Conservation (phyloP, 345 rosid genomes). For the Salix exigua region DNA sequence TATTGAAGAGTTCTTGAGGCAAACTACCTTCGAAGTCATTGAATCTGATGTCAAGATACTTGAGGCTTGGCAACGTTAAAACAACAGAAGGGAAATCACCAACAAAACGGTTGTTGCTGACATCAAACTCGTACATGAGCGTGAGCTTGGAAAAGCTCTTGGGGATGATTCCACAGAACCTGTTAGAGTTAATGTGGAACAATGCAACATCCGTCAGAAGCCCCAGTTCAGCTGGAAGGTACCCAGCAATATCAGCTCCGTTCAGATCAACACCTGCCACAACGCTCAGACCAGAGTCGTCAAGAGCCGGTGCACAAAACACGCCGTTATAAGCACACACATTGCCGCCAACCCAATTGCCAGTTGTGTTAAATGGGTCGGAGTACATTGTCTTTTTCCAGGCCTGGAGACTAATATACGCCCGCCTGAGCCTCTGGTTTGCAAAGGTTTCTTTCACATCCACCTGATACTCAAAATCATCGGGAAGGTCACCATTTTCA, state of each 20-base stretch:
- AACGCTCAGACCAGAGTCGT: constrained; percentile 43
- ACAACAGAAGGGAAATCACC: constrained; percentile 60
- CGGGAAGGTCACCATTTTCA: constrained; percentile 35
- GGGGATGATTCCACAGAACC: constrained; percentile 82
- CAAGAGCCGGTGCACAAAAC: constrained; percentile 61
- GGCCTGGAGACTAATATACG: constrained; percentile 69
- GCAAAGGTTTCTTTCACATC: constrained; percentile 41
- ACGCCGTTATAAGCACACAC: constrained; percentile 72
- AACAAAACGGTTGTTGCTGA: constrained; percentile 81
- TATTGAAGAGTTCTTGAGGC: constrained; percentile 50
- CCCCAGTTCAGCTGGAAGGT: constrained; percentile 67
- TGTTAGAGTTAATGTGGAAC: constrained; percentile 68
- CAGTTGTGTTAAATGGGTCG: constrained; percentile 64
- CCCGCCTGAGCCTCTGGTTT: constrained; percentile 53
- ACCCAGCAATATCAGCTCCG: constrained; percentile 74
- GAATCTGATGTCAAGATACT: constrained; percentile 58
- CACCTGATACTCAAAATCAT: constrained; percentile 27
- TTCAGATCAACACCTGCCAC: constrained; percentile 75
- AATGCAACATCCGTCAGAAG: constrained; percentile 53
- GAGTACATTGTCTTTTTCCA: constrained; percentile 73
- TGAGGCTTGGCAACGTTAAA: constrained; percentile 50
- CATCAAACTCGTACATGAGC: constrained; percentile 69
- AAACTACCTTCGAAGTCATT: constrained; percentile 72
- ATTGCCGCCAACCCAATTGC: constrained; percentile 63
- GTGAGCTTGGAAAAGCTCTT: constrained; percentile 42